phyloP scores from a whole-genome alignment of 306 rosid species.

The Acacia melanoxylon region DNA sequence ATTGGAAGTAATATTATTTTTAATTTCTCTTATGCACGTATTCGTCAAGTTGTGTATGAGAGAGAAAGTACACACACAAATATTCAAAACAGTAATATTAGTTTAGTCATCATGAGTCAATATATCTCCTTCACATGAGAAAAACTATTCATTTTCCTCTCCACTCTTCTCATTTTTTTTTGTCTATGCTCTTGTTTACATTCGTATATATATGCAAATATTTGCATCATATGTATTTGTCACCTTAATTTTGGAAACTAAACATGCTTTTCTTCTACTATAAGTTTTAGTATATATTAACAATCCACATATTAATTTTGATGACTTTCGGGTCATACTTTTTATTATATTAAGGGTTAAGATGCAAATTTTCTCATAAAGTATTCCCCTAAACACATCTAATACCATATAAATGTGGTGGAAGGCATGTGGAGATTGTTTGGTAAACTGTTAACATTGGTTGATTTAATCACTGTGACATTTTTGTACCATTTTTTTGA shows the following conservation, averaged over 20 bases:
- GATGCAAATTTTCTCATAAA: too few species aligned
- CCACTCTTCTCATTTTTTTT: neutral
- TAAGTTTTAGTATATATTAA: too few species aligned
- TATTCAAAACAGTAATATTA: neutral
- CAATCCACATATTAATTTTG: too few species aligned
- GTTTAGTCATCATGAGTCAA: constrained; percentile 1
- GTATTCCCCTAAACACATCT: too few species aligned
- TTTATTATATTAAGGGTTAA: too few species aligned
- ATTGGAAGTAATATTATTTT: neutral
- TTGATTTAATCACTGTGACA: too few species aligned
- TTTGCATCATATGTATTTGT: neutral
- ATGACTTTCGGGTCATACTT: too few species aligned
- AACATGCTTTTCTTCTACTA: neutral
- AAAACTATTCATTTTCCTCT: neutral
- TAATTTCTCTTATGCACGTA: neutral
- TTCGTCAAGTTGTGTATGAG: neutral
- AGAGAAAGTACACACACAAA: neutral
- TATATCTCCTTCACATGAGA: neutral
- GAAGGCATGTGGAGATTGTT: too few species aligned
- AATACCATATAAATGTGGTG: too few species aligned
- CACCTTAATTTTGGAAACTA: neutral
- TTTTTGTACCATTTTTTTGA: too few species aligned
- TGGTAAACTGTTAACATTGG: too few species aligned
- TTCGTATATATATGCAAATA: neutral
- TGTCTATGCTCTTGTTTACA: neutral